Conservation (phyloP, 768 basidiomycete genomes). For the Mrakia blollopis region DNA sequence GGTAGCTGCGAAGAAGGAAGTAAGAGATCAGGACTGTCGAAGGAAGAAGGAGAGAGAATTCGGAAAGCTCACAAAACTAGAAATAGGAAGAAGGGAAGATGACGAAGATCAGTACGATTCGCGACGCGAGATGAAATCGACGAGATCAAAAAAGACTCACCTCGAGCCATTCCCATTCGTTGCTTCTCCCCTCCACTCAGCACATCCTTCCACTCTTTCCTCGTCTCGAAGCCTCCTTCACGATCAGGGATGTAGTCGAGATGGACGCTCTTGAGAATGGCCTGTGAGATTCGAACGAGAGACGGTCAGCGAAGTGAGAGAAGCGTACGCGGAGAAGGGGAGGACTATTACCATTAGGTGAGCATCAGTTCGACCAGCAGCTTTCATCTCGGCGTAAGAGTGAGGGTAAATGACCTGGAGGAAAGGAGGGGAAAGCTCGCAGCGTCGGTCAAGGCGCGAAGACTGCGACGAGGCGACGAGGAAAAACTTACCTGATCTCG, state of each 20-base stretch:
- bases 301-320: constrained; percentile 2
- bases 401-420: constrained; percentile 67
- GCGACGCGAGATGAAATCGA: neutral
- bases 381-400: constrained; percentile 66
- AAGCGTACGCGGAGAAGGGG: neutral
- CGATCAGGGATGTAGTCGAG: constrained; percentile 75
- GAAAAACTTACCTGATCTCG: constrained; percentile 62
- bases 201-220: constrained; percentile 72
- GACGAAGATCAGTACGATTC: neutral
- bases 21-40: neutral
- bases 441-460: no score
- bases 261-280: constrained; percentile 74
- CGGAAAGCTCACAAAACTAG: no score
- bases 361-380: constrained; percentile 57
- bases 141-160: constrained; percentile 49
- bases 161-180: constrained; percentile 86
- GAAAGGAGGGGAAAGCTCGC: constrained; percentile 86
- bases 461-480: no score
- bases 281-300: constrained; percentile 2
- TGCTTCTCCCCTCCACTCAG: constrained; percentile 84
- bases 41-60: neutral
- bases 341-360: constrained; percentile 56
- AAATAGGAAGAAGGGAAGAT: no score
- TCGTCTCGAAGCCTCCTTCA: constrained; percentile 81
- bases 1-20: constrained; percentile 36